Evolutionary conservation across 768 basidiomycete species (phyloP).

Genomic region (Tremella mesenterica): DNA sequence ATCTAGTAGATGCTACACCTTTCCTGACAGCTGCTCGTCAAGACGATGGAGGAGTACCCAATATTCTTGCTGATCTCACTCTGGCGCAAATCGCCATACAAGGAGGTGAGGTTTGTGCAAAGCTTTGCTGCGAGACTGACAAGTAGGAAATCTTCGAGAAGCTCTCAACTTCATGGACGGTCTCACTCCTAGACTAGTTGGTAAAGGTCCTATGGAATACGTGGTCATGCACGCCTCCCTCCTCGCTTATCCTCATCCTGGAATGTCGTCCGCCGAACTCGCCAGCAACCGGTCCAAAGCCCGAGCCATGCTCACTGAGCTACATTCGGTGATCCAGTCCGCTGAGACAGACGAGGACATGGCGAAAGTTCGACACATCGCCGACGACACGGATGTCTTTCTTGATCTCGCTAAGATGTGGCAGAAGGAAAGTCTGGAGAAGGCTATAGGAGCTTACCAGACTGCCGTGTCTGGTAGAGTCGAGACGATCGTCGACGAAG

Average conservation of each 20-base stretch:
- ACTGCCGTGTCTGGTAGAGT: conserved; percentile 59
- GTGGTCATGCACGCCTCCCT: conserved; percentile 82
- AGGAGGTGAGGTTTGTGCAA: conserved; percentile 51
- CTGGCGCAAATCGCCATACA: conserved; percentile 79
- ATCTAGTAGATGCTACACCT: conserved; percentile 56
- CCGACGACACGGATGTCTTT: conserved; percentile 76
- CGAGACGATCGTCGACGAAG: conserved; percentile 40
- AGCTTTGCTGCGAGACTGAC: not conserved
- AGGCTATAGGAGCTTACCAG: conserved; percentile 61
- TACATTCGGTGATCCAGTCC: conserved; percentile 40
- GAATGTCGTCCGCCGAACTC: conserved; percentile 64
- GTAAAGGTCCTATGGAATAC: conserved; percentile 61
- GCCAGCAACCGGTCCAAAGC: conserved; percentile 64
- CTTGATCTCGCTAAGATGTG: conserved; percentile 83
- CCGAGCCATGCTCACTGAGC: conserved; percentile 64
- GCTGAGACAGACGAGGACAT: conserved; percentile 51
- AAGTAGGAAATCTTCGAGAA: conserved; percentile 39
- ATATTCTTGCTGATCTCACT: conserved; percentile 67
- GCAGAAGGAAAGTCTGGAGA: conserved; percentile 69
- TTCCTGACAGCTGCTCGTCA: conserved; percentile 63
- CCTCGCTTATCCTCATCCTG: conserved; percentile 70
- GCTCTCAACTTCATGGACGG: conserved; percentile 44
- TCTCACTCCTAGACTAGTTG: conserved; percentile 37
- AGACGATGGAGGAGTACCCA: conserved; percentile 53
- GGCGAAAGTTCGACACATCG: conserved; percentile 51